Evolutionary conservation across 768 basidiomycete species (phyloP).

Genomic region (Rhizopogon vesiculosus): DNA sequence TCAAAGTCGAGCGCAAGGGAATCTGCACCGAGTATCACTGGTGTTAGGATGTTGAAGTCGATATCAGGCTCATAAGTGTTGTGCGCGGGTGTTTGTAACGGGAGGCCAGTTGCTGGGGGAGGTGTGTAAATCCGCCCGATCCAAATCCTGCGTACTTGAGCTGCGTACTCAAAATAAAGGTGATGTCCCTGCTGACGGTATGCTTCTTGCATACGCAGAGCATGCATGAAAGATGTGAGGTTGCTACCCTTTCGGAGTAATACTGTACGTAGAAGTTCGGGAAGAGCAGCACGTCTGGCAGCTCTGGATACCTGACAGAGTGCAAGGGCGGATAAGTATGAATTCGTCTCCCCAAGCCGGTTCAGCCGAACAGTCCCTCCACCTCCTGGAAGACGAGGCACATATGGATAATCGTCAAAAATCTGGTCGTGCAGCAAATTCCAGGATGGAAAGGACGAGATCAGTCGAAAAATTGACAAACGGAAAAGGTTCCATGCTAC

Average conservation of each 20-base stretch:
- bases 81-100: no score
- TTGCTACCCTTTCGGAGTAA: conserved; percentile 16
- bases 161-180: conserved; percentile 28
- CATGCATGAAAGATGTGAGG: conserved; percentile 21
- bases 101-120: conserved; percentile 11
- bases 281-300: conserved; percentile 33
- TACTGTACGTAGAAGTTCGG: conserved; percentile 34
- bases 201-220: conserved; percentile 24
- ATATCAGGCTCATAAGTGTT: conserved; percentile 8
- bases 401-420: no score
- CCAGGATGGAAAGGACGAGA: no score
- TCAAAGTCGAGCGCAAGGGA: conserved; percentile 28
- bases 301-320: conserved; percentile 31
- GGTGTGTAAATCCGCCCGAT: conserved; percentile 25
- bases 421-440: no score
- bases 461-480: no score
- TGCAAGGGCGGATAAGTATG: conserved; percentile 22
- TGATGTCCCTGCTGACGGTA: conserved; percentile 11
- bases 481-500: no score
- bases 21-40: conserved; percentile 2
- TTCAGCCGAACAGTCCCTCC: no score
- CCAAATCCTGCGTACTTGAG: conserved; percentile 31
- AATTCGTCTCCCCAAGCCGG: neutral
- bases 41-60: conserved; percentile 13
- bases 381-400: no score